Evolutionary conservation across 768 basidiomycete species (phyloP), one percentile per base, ranked within the genome.

Genomic region (Mycena belliarum): DNA sequence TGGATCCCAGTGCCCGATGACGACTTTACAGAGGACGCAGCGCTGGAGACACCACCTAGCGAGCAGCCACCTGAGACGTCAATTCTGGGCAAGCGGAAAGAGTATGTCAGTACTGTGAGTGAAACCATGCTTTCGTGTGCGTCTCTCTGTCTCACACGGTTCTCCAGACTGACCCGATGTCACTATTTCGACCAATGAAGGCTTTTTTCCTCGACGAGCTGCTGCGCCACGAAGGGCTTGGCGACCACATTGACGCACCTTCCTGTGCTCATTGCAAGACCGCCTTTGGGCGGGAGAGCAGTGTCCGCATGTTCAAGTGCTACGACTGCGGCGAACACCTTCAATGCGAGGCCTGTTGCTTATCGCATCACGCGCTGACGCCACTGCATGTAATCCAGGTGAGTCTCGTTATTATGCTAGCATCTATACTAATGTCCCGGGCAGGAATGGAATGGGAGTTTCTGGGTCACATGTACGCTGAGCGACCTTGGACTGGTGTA

Each of bases 281-380:
- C 4, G 4, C 1, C 6, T 38, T 38, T n/a, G 18, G 7, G 6
- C 16, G 37, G 6, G 25, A 33, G 7, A 14, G 24, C 11, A 24
- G 5, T 24, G 25, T 15, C 7, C 33, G 45, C 4, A 8, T 54
- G 6, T 59, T 59, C 48, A 52, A 49, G 16, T 59, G 58, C 40
- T 11, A 23, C 1, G 48, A 53, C 10, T 59, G 58, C 43, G 52
- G 58, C 7, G 28, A 49, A 18, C 48, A 16, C 28, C 25, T 59
- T 10, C 52, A 54, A n/a, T 59, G 58, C 41, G n/a, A 54, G 18
- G 20, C 9, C 11, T 59, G 58, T 26, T 52, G 35, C 35, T 32
- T 32, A 14, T 32, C 29, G 7, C 29, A 32, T 14, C 29, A 32
- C 29, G 14, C 6, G 29, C 29, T 6, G 7, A 14, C 14, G 29